Conservation (phyloP, 1,284 basidiomycete genomes). For the Phenoliferia sp. region DNA sequence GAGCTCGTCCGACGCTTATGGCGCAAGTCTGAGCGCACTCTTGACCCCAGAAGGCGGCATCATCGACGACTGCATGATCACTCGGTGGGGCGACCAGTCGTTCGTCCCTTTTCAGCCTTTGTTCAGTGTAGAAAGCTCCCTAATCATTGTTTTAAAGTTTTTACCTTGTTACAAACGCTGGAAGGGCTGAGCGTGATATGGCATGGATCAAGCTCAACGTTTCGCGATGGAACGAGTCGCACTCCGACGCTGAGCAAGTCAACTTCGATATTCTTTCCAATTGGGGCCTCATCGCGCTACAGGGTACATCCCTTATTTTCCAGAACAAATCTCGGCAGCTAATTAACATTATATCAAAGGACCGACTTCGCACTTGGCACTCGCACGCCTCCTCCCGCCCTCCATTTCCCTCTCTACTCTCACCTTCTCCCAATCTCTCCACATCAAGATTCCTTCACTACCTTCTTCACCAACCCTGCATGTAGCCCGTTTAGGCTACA, state of each 20-base stretch:
- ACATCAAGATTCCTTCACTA: slow-evolving; percentile 70
- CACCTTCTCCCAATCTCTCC: slow-evolving; percentile 44
- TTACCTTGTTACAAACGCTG: slow-evolving; percentile 97
- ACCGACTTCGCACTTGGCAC: slow-evolving; percentile 67
- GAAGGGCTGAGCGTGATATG: slow-evolving; percentile 72
- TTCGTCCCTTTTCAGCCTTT: slow-evolving; percentile 7
- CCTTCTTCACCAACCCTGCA: slow-evolving; percentile 65
- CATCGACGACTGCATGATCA: slow-evolving; percentile 73
- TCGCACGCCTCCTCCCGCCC: slow-evolving; percentile 67
- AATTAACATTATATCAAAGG: slow-evolving; percentile 54
- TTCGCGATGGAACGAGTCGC: slow-evolving; percentile 64
- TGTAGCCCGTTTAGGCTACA: slow-evolving; percentile 94
- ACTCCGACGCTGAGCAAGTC: slow-evolving; percentile 56
- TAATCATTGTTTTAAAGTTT: slow-evolving; percentile 54
- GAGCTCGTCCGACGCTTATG: slow-evolving; percentile 62
- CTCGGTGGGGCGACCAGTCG: slow-evolving; percentile 43
- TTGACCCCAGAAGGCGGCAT: slow-evolving; percentile 88
- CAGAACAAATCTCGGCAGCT: neutral
- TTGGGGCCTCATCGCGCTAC: slow-evolving; percentile 86
- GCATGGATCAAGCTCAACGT: slow-evolving; percentile 69
- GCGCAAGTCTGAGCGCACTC: slow-evolving; percentile 65
- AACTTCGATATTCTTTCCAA: slow-evolving; percentile 74
- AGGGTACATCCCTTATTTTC: slow-evolving; percentile 47
- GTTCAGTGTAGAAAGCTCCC: neutral
- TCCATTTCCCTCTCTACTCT: slow-evolving; percentile 41